A percentile compares a stretch with the other conserved stretches of the same genome.
Conservation (phyloP, 208 protist species). For the Acanthamoeba sp. region DNA sequence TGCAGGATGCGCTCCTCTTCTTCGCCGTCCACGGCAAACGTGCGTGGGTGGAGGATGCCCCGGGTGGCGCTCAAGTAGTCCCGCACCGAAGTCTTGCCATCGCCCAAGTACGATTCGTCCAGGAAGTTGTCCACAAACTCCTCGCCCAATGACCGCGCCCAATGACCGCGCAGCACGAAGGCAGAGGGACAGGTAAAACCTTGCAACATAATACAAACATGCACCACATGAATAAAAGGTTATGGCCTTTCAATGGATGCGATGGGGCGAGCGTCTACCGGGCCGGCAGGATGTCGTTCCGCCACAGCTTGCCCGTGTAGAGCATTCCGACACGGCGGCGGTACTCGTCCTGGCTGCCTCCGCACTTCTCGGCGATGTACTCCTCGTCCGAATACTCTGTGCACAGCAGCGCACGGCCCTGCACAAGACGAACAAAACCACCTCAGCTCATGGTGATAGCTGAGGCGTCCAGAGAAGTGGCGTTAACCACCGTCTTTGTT, state of each 20-base stretch:
- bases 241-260: background rate
- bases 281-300: background rate
- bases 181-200: constrained; percentile 19
- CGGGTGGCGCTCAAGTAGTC: background rate
- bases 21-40: background rate
- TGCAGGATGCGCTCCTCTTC: background rate
- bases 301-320: background rate
- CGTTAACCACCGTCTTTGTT: background rate
- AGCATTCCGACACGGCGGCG: background rate
- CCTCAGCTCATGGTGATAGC: too few relatives aligned
- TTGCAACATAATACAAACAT: background rate
- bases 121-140: constrained; percentile 33
- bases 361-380: constrained; percentile 32
- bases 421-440: too few relatives aligned
- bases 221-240: too few relatives aligned
- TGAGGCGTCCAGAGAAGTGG: too few relatives aligned
- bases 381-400: constrained; percentile 24
- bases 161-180: background rate
- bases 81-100: background rate
- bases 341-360: constrained; percentile 1
- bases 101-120: background rate
- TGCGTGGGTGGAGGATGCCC: background rate
- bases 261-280: background rate
- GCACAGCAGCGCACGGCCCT: constrained; percentile 4
- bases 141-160: background rate